phyloP scores from a whole-genome alignment of 495 filamentous ascomycete species.

The Xeromyces bisporus region DNA sequence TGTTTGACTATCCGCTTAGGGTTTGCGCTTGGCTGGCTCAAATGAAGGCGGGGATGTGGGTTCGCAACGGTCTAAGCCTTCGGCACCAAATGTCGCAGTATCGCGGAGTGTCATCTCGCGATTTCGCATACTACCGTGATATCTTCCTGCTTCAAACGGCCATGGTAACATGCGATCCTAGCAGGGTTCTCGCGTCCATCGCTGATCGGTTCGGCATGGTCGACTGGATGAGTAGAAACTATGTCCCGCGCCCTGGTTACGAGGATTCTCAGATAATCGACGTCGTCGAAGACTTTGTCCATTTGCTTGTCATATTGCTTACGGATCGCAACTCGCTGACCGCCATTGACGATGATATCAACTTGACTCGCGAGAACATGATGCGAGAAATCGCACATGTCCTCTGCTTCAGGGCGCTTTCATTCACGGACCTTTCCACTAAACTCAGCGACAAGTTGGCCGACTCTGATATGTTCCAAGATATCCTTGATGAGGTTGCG shows the following conservation, averaged over 20 bases:
- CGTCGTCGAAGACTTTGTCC: constrained; percentile 88
- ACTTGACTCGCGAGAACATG: constrained; percentile 51
- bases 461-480: constrained; percentile 65
- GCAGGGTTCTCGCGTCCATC: constrained; percentile 71
- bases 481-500: constrained; percentile 79
- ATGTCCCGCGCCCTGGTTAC: constrained; percentile 46
- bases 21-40: constrained; percentile 94
- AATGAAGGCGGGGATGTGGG: constrained; percentile 98
- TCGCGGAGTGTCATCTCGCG: constrained; percentile 66
- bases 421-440: constrained; percentile 71
- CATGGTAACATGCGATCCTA: constrained; percentile 70
- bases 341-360: constrained; percentile 46
- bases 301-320: constrained; percentile 76
- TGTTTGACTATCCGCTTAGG: constrained; percentile 83
- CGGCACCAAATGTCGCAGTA: constrained; percentile 90
- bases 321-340: constrained; percentile 75
- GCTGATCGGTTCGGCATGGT: constrained; percentile 82
- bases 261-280: constrained; percentile 80
- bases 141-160: constrained; percentile 89
- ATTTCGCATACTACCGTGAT: constrained; percentile 85
- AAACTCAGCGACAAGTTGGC: constrained; percentile 42
- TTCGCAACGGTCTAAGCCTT: constrained; percentile 88
- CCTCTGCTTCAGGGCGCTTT: constrained; percentile 87
- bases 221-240: constrained; percentile 75
- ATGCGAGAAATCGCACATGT: constrained; percentile 82